Base-by-base conservation (phyloP, 1,284 basidiomycete species). In the Sporisorium iseilematis-ciliati region DNA sequence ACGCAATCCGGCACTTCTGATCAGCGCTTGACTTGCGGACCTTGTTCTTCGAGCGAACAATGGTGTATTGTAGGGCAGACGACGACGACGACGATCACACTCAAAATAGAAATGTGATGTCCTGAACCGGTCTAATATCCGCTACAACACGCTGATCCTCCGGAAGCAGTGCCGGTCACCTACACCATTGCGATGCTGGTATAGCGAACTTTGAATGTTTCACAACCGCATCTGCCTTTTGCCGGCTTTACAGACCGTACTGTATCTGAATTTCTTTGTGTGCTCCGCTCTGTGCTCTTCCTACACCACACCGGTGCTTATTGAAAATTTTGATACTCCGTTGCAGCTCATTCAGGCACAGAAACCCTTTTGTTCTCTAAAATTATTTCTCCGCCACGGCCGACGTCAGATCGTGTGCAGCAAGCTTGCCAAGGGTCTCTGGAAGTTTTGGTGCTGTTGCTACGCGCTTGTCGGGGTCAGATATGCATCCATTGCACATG, bases 301-400 rank as follows among this genome's bases (percentile, higher is more conserved):
- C 35, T 38, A 16, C 3, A 38, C 14, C 14, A 38, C 35, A 38
- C 35, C 11, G 23, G 31, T 40, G 20, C 7, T 52, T 42, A 8
- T 25, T 43, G 12, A 21, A 3, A 31, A 33, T 20, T n/a, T 55
- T 43, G 26, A 38, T 23, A 56, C 54, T 56, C 54, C 42, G 54
- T 31, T 23, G 52, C 54, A 56, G 42, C 31, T 46, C 42, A 56
- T n/a, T 56, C 54, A 45, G 54, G 54, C 26, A 56, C 54, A 49
- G 7, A 49, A 49, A 18, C 48, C 31, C 35, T 29, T 33, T 1
- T 54, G 18, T 20, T 14, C 41, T 31, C 7, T 45, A 23, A 23
- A 31, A 25, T 49, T 20, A 26, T 14, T 11, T 49, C 48, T 49
- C 48, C 48, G 48, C 26, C 48, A 49, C n/a, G 48, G 26, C 29